A percentile compares a stretch with the other conserved stretches of the same genome.
These are phyloP conservation scores for Aspergillus aculeatus DNA, from an alignment of 2,329 filamentous ascomycete genomes.

Conservation along the genomic window DNA sequence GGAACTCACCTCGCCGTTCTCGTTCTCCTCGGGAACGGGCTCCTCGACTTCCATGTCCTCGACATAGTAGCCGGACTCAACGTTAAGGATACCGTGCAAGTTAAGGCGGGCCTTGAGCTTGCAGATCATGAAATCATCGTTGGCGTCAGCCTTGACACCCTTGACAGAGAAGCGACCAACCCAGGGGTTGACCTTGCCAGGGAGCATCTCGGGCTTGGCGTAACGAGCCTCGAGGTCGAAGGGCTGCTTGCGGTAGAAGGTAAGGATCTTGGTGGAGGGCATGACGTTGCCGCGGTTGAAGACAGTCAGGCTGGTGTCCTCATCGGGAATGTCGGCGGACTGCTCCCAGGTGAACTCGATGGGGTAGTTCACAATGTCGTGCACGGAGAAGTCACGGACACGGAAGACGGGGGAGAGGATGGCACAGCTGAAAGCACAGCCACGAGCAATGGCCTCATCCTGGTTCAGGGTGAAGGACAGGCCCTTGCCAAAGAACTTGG, in stretches of 20 bases:
- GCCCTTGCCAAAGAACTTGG: conserved; percentile 85
- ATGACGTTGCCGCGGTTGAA: conserved; percentile 97
- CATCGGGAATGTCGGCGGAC: conserved; percentile 94
- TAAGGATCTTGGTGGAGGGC: conserved; percentile 98
- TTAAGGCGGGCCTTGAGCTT: conserved; percentile 98
- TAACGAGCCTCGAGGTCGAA: conserved; percentile 97
- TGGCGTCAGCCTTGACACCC: conserved; percentile 87
- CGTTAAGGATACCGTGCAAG: conserved; percentile 91
- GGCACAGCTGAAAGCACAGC: conserved; percentile 95
- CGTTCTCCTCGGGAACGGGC: conserved; percentile 72
- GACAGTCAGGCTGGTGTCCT: conserved; percentile 94
- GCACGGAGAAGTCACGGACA: conserved; percentile 94
- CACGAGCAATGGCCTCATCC: conserved; percentile 93
- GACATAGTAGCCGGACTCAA: conserved; percentile 96
- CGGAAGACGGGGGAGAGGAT: conserved; percentile 97
- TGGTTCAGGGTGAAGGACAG: conserved; percentile 98
- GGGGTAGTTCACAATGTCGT: conserved; percentile 97
- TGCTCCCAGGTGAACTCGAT: conserved; percentile 99
- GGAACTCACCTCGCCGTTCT: conserved; percentile 51
- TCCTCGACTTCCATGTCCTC: conserved; percentile 98
- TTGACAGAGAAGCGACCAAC: conserved; percentile 98
- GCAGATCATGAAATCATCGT: conserved; percentile 99
- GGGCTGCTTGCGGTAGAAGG: conserved; percentile 96
- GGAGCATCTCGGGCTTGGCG: conserved; percentile 78
- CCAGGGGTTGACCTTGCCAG: conserved; percentile 88